Conservation (phyloP, 78 protist genomes). For the Neovahlkampfia damariscottae region DNA sequence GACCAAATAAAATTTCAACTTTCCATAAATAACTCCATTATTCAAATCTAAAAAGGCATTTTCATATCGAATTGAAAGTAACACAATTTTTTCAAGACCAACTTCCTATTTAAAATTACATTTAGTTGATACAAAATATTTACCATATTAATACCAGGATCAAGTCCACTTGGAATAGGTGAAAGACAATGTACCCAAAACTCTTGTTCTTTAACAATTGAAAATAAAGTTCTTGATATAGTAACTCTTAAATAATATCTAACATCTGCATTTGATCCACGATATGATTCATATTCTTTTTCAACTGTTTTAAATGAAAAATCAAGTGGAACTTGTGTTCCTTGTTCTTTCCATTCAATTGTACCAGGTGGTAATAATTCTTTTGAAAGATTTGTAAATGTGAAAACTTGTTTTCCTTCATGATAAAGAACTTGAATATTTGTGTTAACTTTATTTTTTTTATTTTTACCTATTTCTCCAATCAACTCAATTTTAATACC, state of each 20-base stretch:
- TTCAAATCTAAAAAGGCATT: neutral
- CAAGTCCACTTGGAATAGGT: neutral
- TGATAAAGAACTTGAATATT: no score
- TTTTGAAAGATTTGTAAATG: no score
- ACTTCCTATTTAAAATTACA: neutral
- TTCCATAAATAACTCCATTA: neutral
- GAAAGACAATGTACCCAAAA: neutral
- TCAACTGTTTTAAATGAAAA: neutral
- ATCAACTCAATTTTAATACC: neutral
- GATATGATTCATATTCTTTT: neutral
- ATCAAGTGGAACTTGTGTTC: neutral
- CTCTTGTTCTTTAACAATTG: neutral
- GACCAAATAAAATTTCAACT: neutral
- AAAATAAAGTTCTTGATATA: neutral
- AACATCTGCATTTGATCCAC: neutral
- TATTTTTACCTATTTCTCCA: slow-evolving; percentile 1
- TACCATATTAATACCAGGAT: neutral
- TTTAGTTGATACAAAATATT: neutral
- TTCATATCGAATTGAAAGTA: neutral
- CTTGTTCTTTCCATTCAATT: neutral
- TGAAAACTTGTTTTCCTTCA: no score
- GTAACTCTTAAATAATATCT: neutral
- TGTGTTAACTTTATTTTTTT: no score
- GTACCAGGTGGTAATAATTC: neutral
- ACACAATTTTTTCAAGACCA: neutral